These are phyloP conservation scores for Bathelium albidoporum DNA, from an alignment of 495 filamentous ascomycete genomes.

Conservation along the genomic window DNA sequence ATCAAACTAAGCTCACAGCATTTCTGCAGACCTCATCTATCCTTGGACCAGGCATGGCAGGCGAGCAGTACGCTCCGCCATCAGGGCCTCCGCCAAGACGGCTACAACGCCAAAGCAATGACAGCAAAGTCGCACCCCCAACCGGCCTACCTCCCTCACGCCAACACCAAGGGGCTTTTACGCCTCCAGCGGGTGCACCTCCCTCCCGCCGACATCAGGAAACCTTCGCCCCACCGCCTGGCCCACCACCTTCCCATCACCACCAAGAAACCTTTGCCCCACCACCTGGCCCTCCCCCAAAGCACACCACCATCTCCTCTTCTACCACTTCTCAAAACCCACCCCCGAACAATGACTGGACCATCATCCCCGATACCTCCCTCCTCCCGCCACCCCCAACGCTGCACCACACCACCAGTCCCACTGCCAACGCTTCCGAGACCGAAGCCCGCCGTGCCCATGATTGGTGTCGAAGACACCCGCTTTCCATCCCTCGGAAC, in stretches of 20 bases:
- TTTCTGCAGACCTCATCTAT: neutral
- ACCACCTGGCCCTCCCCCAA: neutral
- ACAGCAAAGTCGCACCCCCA: conserved; percentile 19
- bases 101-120: neutral
- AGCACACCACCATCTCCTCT: conserved; percentile 14
- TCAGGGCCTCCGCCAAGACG: conserved; percentile 11
- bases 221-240: conserved; percentile 31
- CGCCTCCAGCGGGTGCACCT: conserved; percentile 22
- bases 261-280: neutral
- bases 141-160: conserved; percentile 22
- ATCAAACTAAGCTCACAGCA: neutral
- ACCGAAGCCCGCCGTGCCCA: conserved; percentile 62
- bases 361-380: conserved; percentile 65
- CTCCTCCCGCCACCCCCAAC: conserved; percentile 74
- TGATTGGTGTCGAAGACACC: conserved; percentile 55
- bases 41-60: neutral
- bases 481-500: conserved; percentile 47
- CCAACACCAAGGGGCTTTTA: conserved; percentile 1
- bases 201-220: conserved; percentile 13
- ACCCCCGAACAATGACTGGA: conserved; percentile 84
- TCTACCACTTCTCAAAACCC: conserved; percentile 31
- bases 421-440: conserved; percentile 61
- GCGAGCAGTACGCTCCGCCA: conserved; percentile 15
- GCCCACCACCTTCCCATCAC: conserved; percentile 32
- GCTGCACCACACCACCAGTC: conserved; percentile 55